Percentiles rank a stretch among this genome's conserved stretches.
Evolutionary conservation across 2,329 filamentous ascomycete genomes (phyloP).

Genomic region (Coniochaeta hoffmannii): DNA sequence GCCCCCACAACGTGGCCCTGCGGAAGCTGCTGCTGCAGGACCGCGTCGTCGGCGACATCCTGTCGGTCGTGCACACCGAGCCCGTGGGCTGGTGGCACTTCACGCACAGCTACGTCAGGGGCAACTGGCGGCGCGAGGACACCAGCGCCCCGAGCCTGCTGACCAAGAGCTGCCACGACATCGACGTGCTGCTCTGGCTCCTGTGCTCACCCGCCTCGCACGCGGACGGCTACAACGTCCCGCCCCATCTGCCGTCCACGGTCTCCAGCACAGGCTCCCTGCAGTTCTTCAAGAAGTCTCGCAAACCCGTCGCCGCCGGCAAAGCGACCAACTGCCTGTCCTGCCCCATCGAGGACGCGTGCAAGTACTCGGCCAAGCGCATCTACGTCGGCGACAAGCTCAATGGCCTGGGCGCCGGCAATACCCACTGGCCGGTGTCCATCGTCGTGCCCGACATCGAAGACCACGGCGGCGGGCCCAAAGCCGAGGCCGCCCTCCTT

Average conservation of each 20-base stretch:
- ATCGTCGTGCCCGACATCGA: slow-evolving; percentile 93
- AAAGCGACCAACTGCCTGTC: slow-evolving; percentile 78
- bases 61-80: slow-evolving; percentile 86
- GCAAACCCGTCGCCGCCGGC: slow-evolving; percentile 71
- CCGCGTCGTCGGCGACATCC: slow-evolving; percentile 70
- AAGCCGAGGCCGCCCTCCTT: slow-evolving; percentile 36
- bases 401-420: slow-evolving; percentile 53
- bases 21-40: slow-evolving; percentile 71
- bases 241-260: slow-evolving; percentile 64
- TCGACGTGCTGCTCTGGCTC: slow-evolving; percentile 89
- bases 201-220: slow-evolving; percentile 61
- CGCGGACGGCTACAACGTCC: slow-evolving; percentile 25
- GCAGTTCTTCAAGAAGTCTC: slow-evolving; percentile 66
- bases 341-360: slow-evolving; percentile 67
- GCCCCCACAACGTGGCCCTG: slow-evolving; percentile 82
- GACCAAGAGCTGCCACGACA: slow-evolving; percentile 94
- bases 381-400: slow-evolving; percentile 68
- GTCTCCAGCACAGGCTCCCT: slow-evolving; percentile 72
- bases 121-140: slow-evolving; percentile 84
- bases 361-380: slow-evolving; percentile 78
- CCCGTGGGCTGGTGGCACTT: slow-evolving; percentile 98
- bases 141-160: slow-evolving; percentile 74
- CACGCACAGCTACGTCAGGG: slow-evolving; percentile 80
- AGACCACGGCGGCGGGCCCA: slow-evolving; percentile 48
- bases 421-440: slow-evolving; percentile 73